phyloP scores from a whole-genome alignment of 345 rosid genomes.

The Ceriops tagal region DNA sequence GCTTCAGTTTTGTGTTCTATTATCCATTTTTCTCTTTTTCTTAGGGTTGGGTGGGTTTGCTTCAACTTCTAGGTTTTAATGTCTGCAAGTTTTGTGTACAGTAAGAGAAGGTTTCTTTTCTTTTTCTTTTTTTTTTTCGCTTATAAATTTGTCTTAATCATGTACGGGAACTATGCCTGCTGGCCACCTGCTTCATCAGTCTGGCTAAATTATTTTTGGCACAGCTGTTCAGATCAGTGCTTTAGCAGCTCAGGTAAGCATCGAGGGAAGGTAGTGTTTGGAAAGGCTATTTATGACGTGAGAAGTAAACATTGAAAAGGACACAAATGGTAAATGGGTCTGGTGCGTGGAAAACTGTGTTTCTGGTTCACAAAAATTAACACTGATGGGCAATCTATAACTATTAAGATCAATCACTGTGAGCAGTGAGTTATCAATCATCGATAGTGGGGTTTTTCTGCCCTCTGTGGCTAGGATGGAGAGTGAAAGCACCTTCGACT shows the following conservation, averaged over 20 bases:
- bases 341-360: slow-evolving; percentile 2
- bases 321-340: background rate
- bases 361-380: background rate
- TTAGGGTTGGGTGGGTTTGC: slow-evolving; percentile 20
- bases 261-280: background rate
- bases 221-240: slow-evolving; percentile 15
- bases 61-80: slow-evolving; percentile 33
- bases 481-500: background rate
- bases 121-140: background rate
- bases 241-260: background rate
- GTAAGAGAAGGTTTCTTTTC: slow-evolving; percentile 28
- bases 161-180: slow-evolving; percentile 9
- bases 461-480: background rate
- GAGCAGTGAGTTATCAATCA: slow-evolving; percentile 13
- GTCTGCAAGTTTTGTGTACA: slow-evolving; percentile 45
- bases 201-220: slow-evolving; percentile 5
- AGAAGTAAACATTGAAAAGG: slow-evolving; percentile 8
- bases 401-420: background rate
- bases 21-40: background rate
- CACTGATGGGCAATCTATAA: too few relatives aligned
- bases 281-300: background rate
- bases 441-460: slow-evolving; percentile 11
- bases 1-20: background rate
- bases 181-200: slow-evolving; percentile 13
- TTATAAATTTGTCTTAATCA: slow-evolving; percentile 2